A percentile compares a stretch with the other conserved stretches of the same genome.
These are phyloP conservation scores for Kregervanrija delftensis DNA, from an alignment of 805 yeast species.

Conservation along the genomic window DNA sequence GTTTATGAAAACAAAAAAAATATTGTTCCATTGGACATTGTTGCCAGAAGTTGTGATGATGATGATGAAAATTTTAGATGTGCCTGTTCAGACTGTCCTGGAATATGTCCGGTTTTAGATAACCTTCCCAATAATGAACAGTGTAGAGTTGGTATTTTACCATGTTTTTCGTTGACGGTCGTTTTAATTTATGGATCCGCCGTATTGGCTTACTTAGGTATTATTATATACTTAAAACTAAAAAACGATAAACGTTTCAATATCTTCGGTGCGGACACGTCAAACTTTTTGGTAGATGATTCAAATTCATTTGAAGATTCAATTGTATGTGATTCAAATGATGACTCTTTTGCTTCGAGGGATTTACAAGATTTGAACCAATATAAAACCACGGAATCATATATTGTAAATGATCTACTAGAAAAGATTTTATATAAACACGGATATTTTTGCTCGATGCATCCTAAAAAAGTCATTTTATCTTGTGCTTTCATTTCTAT, in stretches of 20 bases:
- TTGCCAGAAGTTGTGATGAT: constrained; percentile 49
- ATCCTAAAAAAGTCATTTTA: constrained; percentile 48
- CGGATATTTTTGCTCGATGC: constrained; percentile 54
- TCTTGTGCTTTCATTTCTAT: constrained; percentile 35
- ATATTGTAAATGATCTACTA: constrained; percentile 40
- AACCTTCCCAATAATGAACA: constrained; percentile 30
- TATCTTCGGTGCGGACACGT: too few species aligned
- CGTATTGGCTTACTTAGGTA: constrained; percentile 2
- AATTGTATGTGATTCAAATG: neutral
- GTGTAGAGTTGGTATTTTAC: constrained; percentile 49
- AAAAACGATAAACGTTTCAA: too few species aligned
- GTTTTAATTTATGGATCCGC: constrained; percentile 38
- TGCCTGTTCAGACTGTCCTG: constrained; percentile 86
- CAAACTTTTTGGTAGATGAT: neutral
- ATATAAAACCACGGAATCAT: constrained; percentile 28
- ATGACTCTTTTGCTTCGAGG: constrained; percentile 7
- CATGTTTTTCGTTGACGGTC: constrained; percentile 68
- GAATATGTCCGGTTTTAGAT: constrained; percentile 67
- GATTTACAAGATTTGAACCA: too few species aligned
- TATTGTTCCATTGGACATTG: constrained; percentile 25
- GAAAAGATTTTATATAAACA: constrained; percentile 42
- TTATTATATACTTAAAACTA: too few species aligned
- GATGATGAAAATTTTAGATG: constrained; percentile 52
- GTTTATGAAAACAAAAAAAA: constrained; percentile 31
- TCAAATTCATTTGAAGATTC: constrained; percentile 10